Evolutionary conservation across 1,284 basidiomycete species (phyloP).

Genomic region (Malassezia cuniculi): DNA sequence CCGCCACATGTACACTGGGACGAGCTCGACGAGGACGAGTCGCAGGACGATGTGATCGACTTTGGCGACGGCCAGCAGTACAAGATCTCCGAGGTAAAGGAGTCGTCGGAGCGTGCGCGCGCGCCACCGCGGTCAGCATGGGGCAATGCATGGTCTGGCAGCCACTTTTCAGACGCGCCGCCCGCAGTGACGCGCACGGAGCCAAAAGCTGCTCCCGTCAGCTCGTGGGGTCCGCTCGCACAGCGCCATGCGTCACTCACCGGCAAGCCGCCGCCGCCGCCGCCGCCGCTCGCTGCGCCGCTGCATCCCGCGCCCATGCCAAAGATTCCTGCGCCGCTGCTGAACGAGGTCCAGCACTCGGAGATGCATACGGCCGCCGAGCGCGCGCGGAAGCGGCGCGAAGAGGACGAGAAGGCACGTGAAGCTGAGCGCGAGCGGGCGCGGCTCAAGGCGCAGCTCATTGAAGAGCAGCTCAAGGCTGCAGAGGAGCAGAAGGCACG

Average conservation of each 20-base stretch:
- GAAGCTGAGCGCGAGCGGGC: slow-evolving; percentile 34
- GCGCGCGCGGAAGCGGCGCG: slow-evolving; percentile 34
- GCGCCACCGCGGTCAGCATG: background rate
- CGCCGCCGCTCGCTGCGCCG: slow-evolving; percentile 1
- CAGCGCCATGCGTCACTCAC: slow-evolving; percentile 18
- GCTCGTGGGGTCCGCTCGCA: slow-evolving; percentile 37
- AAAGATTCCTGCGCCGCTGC: slow-evolving; percentile 12
- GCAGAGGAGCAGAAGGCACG: slow-evolving; percentile 20
- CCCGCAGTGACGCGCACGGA: background rate
- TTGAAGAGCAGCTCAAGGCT: slow-evolving; percentile 30
- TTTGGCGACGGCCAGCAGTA: slow-evolving; percentile 43
- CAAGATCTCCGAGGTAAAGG: slow-evolving; percentile 30
- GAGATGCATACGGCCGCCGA: slow-evolving; percentile 38
- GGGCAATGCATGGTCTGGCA: background rate
- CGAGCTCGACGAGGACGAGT: slow-evolving; percentile 41
- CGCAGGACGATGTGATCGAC: slow-evolving; percentile 40
- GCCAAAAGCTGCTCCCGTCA: background rate
- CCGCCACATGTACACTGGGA: slow-evolving; percentile 39
- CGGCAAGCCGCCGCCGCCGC: slow-evolving; percentile 18
- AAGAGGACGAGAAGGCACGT: slow-evolving; percentile 34
- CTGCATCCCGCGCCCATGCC: slow-evolving; percentile 13
- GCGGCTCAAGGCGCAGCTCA: slow-evolving; percentile 30
- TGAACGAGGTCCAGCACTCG: slow-evolving; percentile 17
- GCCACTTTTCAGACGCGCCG: too few relatives aligned
- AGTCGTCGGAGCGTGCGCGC: slow-evolving; percentile 1